Evolutionary conservation across 2,329 filamentous ascomycete genomes (phyloP).

Genomic region (Paecilomyces sp.): DNA sequence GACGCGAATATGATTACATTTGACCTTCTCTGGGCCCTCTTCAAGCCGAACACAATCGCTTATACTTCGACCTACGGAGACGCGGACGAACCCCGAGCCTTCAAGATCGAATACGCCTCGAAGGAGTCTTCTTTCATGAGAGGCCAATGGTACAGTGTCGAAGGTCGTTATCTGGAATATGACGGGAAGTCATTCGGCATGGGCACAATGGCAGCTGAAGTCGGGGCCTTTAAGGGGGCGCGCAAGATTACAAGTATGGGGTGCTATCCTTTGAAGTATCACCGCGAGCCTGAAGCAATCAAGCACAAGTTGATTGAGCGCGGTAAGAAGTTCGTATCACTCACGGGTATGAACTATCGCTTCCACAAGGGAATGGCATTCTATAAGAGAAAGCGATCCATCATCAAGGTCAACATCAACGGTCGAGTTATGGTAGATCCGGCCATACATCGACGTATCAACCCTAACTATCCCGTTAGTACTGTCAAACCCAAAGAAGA

Average conservation of each 20-base stretch:
- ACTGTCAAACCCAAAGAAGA: slow-evolving; percentile 66
- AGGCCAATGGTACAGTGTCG: slow-evolving; percentile 68
- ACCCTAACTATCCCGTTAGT: slow-evolving; percentile 77
- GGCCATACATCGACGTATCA: slow-evolving; percentile 71
- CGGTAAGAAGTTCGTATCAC: slow-evolving; percentile 73
- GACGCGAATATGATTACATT: slow-evolving; percentile 81
- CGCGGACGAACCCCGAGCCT: slow-evolving; percentile 68
- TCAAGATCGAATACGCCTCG: slow-evolving; percentile 71
- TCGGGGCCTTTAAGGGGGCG: slow-evolving; percentile 70
- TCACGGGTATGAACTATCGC: slow-evolving; percentile 79
- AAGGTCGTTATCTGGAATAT: slow-evolving; percentile 72
- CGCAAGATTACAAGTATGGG: slow-evolving; percentile 73
- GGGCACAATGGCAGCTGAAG: slow-evolving; percentile 61
- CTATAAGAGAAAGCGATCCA: slow-evolving; percentile 68
- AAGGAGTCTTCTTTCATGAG: slow-evolving; percentile 63
- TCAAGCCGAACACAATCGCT: slow-evolving; percentile 76
- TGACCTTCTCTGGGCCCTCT: slow-evolving; percentile 80
- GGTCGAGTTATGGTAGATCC: slow-evolving; percentile 85
- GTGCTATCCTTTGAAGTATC: slow-evolving; percentile 73
- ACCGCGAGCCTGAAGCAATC: slow-evolving; percentile 62
- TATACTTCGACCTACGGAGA: slow-evolving; percentile 72
- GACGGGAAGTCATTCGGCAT: slow-evolving; percentile 81
- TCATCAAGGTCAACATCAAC: slow-evolving; percentile 76
- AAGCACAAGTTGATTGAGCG: slow-evolving; percentile 64
- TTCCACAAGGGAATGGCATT: slow-evolving; percentile 79